Base-by-base conservation (phyloP, 164 flowering plant species). In the Tetrastigma voinierianum region DNA sequence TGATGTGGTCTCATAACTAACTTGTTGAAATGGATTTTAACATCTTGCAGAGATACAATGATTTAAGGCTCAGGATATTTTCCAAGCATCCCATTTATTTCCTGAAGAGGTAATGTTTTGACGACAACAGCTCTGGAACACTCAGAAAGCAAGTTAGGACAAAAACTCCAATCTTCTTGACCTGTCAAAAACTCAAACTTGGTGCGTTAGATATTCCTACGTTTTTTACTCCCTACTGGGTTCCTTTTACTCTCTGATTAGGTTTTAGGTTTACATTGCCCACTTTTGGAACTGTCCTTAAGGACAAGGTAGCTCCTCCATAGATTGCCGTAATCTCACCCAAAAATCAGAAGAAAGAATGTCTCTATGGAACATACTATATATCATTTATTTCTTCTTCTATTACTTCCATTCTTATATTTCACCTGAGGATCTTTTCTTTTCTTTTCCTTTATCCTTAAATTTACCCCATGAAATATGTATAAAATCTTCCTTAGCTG, bases 31-130 rank as follows among this genome's bases (percentile, higher is more conserved):
- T 40, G 32, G n/a, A 32, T 49, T 61, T 9, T 45, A 46, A 64
- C 59, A 58, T 51, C 59, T 45, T 70, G 77, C 89, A 94, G 98
- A n/a, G n/a, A 68, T 94, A 87, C 76, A 81, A 88, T 69, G 98
- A 94, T 79, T 81, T 94, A 69, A 82, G 80, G 72, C 75, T 75
- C 68, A 85, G 96, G 78, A 88, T 94, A 77, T 94, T 91, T 69
- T 88, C 95, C 62, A 90, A 89, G 78, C 67, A 91, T 72, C 96
- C 67, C 66, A 86, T 67, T 67, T 94, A 72, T 94, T 94, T 71
- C 95, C 97, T 20, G 93, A 88, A 77, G 87, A 88, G 96, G 98
- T 94, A 87, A 19, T 18, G 24, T 46, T 70, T 44, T 47, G 11
- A 3, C 6, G 32, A 46, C 16, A 49, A 16, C 18, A 45, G 0